Evolutionary conservation across 1,139 yeast genomes (phyloP).

Genomic region (Yarrowia galli): DNA sequence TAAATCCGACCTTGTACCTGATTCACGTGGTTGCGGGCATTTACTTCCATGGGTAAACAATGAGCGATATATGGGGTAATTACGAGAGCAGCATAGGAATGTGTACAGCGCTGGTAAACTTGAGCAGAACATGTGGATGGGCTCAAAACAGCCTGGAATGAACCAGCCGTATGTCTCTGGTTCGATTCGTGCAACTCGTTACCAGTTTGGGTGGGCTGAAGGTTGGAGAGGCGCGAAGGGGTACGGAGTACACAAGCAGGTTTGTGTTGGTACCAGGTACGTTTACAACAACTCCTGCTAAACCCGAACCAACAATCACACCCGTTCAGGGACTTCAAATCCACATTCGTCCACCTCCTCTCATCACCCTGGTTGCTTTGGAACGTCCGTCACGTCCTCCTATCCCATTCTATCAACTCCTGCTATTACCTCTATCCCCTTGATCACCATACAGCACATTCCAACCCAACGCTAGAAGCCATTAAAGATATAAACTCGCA

Average conservation of each 20-base stretch:
- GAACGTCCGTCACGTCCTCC: too few relatives aligned
- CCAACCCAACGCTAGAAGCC: background rate
- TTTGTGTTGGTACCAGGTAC: too few relatives aligned
- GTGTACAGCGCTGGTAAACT: background rate
- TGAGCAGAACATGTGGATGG: too few relatives aligned
- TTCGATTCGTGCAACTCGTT: background rate
- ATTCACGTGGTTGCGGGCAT: slow-evolving; percentile 18
- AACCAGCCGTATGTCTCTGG: slow-evolving; percentile 1
- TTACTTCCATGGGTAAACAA: slow-evolving; percentile 3
- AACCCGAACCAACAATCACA: too few relatives aligned
- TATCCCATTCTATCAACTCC: too few relatives aligned
- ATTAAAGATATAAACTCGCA: background rate
- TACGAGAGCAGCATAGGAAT: background rate
- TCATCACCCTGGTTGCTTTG: too few relatives aligned
- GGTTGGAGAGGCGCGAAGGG: too few relatives aligned
- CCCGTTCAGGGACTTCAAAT: too few relatives aligned
- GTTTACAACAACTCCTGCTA: too few relatives aligned
- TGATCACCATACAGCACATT: background rate
- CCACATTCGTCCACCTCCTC: too few relatives aligned
- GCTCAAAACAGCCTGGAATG: background rate
- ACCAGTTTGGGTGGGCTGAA: background rate
- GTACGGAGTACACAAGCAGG: too few relatives aligned
- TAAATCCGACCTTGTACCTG: slow-evolving; percentile 10
- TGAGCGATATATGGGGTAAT: background rate
- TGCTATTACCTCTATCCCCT: too few relatives aligned